phyloP scores from a whole-genome alignment of 768 basidiomycete species.

The Fibroporia radiculosa region DNA sequence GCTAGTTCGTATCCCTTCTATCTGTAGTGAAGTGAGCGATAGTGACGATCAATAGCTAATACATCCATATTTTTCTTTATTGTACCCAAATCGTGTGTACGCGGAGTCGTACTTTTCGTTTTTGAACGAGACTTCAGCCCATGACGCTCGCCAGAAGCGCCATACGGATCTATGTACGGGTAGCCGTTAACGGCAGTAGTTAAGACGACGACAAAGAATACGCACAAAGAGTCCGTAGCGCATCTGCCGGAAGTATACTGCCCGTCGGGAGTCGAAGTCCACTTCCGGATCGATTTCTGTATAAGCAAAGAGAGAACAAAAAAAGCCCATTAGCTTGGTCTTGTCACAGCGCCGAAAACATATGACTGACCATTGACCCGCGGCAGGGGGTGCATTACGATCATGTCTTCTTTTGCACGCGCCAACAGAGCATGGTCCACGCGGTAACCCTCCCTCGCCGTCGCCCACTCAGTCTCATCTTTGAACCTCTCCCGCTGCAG shows the following conservation, averaged over 20 bases:
- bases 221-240: slow-evolving; percentile 94
- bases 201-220: slow-evolving; percentile 11
- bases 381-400: slow-evolving; percentile 99
- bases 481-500: slow-evolving; percentile 93
- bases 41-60: no score
- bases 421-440: slow-evolving; percentile 92
- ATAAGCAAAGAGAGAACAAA: background rate
- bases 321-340: background rate
- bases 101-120: no score
- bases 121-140: no score
- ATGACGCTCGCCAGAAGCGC: slow-evolving; percentile 44
- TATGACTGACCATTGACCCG: slow-evolving; percentile 66
- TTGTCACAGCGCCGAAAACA: background rate
- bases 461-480: slow-evolving; percentile 74
- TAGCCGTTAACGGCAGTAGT: background rate
- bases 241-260: slow-evolving; percentile 98
- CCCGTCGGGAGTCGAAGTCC: slow-evolving; percentile 89
- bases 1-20: no score
- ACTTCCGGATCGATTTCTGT: slow-evolving; percentile 98
- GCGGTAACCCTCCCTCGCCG: slow-evolving; percentile 87
- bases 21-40: no score
- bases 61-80: no score
- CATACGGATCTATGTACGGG: slow-evolving; percentile 37
- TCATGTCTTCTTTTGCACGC: slow-evolving; percentile 93
- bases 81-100: no score